Evolutionary conservation across 164 flowering plant species (phyloP), one percentile per base, ranked within the genome.

Genomic region (Vitis rupestris): DNA sequence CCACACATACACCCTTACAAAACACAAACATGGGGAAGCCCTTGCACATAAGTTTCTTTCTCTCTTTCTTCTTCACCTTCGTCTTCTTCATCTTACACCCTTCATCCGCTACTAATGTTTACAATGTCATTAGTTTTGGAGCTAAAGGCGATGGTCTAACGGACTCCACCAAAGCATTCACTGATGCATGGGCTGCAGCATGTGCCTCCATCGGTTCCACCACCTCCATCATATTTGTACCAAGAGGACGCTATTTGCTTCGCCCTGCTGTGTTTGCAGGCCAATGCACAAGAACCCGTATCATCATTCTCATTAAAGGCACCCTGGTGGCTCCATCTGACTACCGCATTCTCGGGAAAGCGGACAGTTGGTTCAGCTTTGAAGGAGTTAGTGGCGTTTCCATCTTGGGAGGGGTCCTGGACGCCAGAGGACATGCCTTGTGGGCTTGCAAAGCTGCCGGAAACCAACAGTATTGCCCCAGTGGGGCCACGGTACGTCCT

Each of bases 381-480:
- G 49, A 68, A 9, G 19, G 66, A 1, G 76, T 75, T 7, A 52
- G 14, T 29, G 63, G 63, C 3, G 74, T 72, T 57, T 67, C 74
- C 16, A 58, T 78, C 52, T 1, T 29, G 7, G 81, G 81, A 5
- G 78, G 78, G 0, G 31, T 52, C 1, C 57, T 78, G 9, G 76
- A 78, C 27, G 81, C 73, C 14, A 59, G 58, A 12, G 81, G 75
- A 2, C 2, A 56, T 16, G 50, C 54, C 23, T 55, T 78, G 64
- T 78, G 81, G 81, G 74, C 63, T 59, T 75, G 81, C 65, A 71
- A 78, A 23, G 74, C 70, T 51, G 7, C 59, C 0, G 37, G 57
- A 11, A 29, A 8, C 44, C 44, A 3, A 37, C 44, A 37, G 4
- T 9, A 13, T 12, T 78, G 81, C 52, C 76, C 73, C 8, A 50